Evolutionary conservation across 2,329 filamentous ascomycete genomes (phyloP).

Genomic region (Hypomyces perniciosus): DNA sequence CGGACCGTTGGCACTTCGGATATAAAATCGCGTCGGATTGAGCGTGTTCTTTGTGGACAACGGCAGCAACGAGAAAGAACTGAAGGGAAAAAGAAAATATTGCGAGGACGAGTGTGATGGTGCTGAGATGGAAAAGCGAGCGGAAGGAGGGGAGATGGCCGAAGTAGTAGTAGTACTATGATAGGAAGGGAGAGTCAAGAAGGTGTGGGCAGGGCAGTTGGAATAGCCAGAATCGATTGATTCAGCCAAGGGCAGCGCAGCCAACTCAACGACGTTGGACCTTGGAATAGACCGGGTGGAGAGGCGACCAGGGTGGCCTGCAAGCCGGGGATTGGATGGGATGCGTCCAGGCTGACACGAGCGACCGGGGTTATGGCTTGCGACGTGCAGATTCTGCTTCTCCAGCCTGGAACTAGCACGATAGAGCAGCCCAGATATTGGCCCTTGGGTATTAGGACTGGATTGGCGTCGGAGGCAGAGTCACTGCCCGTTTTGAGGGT

Average conservation of each 20-base stretch:
- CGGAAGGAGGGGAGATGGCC: slow-evolving; percentile 15
- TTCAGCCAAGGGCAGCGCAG: slow-evolving; percentile 14
- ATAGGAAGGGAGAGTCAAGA: slow-evolving; percentile 12
- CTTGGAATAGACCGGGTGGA: slow-evolving; percentile 18
- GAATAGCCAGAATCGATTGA: slow-evolving; percentile 10
- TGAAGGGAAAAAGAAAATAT: background rate
- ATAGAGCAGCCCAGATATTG: background rate
- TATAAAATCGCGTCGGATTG: background rate
- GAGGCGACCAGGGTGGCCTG: slow-evolving; percentile 14
- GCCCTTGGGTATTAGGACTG: slow-evolving; percentile 1
- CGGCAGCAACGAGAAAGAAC: background rate
- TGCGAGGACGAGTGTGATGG: slow-evolving; percentile 7
- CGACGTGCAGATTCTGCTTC: slow-evolving; percentile 11
- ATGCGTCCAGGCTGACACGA: slow-evolving; percentile 13
- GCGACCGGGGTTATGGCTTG: slow-evolving; percentile 9
- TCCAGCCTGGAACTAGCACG: slow-evolving; percentile 12
- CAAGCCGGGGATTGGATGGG: slow-evolving; percentile 12
- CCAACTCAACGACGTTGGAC: slow-evolving; percentile 13
- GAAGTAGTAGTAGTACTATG: slow-evolving; percentile 17
- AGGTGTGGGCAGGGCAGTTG: slow-evolving; percentile 9
- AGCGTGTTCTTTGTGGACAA: background rate
- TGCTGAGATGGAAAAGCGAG: slow-evolving; percentile 10
- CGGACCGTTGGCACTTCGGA: background rate
- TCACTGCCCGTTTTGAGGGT: background rate
- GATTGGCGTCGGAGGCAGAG: background rate